Evolutionary conservation across 345 rosid species (phyloP).

Genomic region (Kernera saxatilis): DNA sequence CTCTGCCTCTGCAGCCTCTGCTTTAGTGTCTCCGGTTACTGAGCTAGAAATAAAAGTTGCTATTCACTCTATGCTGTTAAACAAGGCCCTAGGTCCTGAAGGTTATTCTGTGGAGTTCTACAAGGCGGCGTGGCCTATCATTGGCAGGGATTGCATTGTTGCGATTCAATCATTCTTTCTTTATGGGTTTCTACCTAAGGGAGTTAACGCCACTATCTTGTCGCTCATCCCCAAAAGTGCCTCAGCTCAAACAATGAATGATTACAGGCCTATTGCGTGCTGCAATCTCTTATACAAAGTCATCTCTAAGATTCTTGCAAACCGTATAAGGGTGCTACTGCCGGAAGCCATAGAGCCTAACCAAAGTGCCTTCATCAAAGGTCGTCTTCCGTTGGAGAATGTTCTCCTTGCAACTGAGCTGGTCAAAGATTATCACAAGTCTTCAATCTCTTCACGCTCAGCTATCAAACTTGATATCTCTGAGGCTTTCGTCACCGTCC

Average conservation of each 20-base stretch:
- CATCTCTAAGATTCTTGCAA: background rate
- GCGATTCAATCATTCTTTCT: background rate
- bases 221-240: background rate
- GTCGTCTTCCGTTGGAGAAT: background rate
- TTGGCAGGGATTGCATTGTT: background rate
- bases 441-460: too few species aligned
- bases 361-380: background rate
- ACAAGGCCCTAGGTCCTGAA: background rate
- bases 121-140: background rate
- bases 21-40: too few species aligned
- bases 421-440: too few species aligned
- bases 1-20: too few species aligned
- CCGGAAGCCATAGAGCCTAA: too few species aligned
- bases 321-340: background rate
- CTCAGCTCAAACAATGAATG: too few species aligned
- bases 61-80: too few species aligned
- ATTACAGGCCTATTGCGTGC: too few species aligned
- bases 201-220: background rate
- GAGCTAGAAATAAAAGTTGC: too few species aligned
- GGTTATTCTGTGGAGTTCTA: background rate
- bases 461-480: too few species aligned
- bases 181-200: background rate
- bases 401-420: background rate
- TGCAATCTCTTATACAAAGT: background rate
- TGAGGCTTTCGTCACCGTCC: too few species aligned